Conservation (phyloP, 257 asterid species). For the Petrea volubilis region DNA sequence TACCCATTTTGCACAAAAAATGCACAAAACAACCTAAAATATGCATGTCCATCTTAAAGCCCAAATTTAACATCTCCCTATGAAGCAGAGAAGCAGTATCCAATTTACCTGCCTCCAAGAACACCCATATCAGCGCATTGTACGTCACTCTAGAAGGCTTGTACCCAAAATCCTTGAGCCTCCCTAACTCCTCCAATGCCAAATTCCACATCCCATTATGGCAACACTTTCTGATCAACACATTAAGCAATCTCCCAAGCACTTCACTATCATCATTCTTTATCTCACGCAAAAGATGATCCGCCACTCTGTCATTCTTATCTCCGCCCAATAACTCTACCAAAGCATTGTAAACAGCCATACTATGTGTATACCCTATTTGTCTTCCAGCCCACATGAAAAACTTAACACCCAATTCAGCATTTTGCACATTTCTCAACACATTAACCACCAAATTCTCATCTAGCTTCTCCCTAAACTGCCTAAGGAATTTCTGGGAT, state of each 20-base stretch:
- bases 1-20: constrained; percentile 73
- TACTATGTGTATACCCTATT: constrained; percentile 76
- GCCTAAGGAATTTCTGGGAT: constrained; percentile 75
- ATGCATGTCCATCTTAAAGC: constrained; percentile 69
- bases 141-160: constrained; percentile 74
- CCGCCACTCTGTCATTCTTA: constrained; percentile 39
- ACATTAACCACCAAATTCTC: constrained; percentile 73
- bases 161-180: constrained; percentile 82
- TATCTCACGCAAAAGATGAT: constrained; percentile 50
- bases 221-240: constrained; percentile 76
- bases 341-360: constrained; percentile 65
- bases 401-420: constrained; percentile 77
- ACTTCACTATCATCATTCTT: constrained; percentile 67
- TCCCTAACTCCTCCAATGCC: constrained; percentile 85
- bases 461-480: constrained; percentile 65
- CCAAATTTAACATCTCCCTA: constrained; percentile 69
- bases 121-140: constrained; percentile 66
- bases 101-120: constrained; percentile 69
- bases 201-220: constrained; percentile 79
- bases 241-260: constrained; percentile 77
- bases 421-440: constrained; percentile 51
- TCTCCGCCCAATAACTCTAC: constrained; percentile 55
- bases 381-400: constrained; percentile 98
- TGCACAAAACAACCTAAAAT: constrained; percentile 60
- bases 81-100: constrained; percentile 75